A percentile compares a stretch with the other conserved stretches of the same genome.
Conservation (phyloP, 176 grass and related monocot species). For the Tillandsia leiboldiana region DNA sequence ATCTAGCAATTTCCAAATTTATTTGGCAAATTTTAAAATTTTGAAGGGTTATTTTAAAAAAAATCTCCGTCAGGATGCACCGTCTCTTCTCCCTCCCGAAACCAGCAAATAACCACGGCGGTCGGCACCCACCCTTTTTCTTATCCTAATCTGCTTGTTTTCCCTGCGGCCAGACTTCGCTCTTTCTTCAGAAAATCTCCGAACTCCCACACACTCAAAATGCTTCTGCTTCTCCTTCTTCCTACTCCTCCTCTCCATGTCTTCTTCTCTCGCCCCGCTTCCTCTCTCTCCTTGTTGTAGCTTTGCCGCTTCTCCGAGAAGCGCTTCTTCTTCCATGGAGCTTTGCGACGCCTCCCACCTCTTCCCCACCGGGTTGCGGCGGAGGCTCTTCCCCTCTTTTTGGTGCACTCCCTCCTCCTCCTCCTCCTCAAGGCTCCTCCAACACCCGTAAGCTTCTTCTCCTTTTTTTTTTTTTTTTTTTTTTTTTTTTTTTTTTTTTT, state of each 20-base stretch:
- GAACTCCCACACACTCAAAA: background rate
- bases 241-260: background rate
- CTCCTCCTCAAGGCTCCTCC: background rate
- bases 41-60: too few relatives aligned
- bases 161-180: background rate
- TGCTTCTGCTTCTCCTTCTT: background rate
- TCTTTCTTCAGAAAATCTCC: background rate
- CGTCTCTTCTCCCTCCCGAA: too few relatives aligned
- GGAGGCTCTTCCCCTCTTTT: background rate
- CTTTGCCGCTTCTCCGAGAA: background rate
- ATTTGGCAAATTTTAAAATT: too few relatives aligned
- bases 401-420: background rate
- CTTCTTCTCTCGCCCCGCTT: background rate
- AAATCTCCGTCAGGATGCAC: too few relatives aligned
- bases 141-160: too few relatives aligned
- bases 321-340: constrained; percentile 7
- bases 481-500: background rate
- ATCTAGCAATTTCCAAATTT: too few relatives aligned
- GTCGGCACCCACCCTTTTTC: too few relatives aligned
- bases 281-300: constrained; percentile 8
- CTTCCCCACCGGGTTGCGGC: background rate
- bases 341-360: constrained; percentile 18
- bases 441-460: constrained; percentile 2
- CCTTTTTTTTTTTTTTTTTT: background rate
- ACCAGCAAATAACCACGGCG: too few relatives aligned